These are phyloP conservation scores for Fraxinus angustifolia DNA, from an alignment of 305 asterid species.

Conservation along the genomic window DNA sequence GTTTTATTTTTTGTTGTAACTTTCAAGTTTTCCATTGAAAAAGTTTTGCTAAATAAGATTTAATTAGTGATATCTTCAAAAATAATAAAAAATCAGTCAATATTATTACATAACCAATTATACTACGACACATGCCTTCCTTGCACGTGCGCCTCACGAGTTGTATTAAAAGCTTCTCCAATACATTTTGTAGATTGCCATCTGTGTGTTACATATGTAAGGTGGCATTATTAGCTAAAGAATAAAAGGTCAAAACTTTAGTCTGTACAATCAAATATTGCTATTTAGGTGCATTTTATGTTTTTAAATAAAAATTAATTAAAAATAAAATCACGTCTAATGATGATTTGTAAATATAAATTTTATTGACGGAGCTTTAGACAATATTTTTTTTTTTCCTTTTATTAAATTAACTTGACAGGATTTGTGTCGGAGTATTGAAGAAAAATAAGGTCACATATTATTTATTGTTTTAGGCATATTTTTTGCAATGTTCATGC, in stretches of 20 bases:
- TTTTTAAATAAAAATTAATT: neutral
- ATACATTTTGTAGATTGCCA: neutral
- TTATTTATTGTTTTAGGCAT: neutral
- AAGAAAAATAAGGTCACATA: neutral
- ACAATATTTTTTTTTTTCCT: neutral
- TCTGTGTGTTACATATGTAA: neutral
- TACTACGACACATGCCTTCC: too few relatives aligned
- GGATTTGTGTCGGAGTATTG: neutral
- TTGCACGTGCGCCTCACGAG: too few relatives aligned
- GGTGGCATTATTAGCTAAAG: neutral
- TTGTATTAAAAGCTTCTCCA: too few relatives aligned
- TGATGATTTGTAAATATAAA: neutral
- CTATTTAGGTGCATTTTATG: neutral
- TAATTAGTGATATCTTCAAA: too few relatives aligned
- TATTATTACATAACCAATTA: too few relatives aligned
- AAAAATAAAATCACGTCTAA: too few relatives aligned
- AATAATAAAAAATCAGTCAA: too few relatives aligned
- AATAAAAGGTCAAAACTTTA: neutral
- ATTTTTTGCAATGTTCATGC: neutral
- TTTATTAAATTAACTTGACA: neutral
- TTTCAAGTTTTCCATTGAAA: too few relatives aligned
- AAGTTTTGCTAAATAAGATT: too few relatives aligned
- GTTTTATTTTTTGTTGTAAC: too few relatives aligned
- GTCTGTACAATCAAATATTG: neutral
- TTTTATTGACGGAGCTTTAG: neutral